Base-by-base conservation (phyloP, 83 land plant genomes). In the Picea abies region DNA sequence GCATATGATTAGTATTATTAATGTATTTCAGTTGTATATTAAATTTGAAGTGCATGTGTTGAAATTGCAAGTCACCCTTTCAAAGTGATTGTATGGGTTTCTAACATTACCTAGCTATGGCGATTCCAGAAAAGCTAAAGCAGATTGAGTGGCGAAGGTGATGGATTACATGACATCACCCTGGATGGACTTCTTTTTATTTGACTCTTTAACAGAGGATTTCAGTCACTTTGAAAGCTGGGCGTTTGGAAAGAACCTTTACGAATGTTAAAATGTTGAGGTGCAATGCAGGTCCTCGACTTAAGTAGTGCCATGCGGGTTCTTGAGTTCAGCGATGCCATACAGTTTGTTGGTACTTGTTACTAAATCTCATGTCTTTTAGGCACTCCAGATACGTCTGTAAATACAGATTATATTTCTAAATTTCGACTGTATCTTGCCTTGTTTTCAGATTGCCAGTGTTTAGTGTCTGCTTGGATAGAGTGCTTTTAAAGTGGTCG, bases 391-490 rank as follows among this genome's bases (percentile, higher is more conserved):
- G 56, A 72, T 44, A 72, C 41, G 10, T 47, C 3, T 72, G 76
- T 72, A 72, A 20, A 44, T 41, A 72, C 37, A 19, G n/a, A 20
- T 16, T 17, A 8, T 17, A 19, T 39, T 16, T n/a, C 14, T 23
- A 72, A 4, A 72, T 72, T 39, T n/a, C 20, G 76, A 72, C 17
- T 9, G 22, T 41, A 19, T 15, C 12, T 72, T 72, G 49, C 76
- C 39, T 20, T 41, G n/a, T 19, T 19, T 72, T 14, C 19, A 44
- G 52, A 72, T 47, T 44, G 16, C 20, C 10, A 49, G 16, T 72
- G 73, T 72, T 72, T 20, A 39, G 76, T 72, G 76, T 72, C 52
- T 69, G 73, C 20, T 69, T 69, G 73, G 73, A 69, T 32, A 44
- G 76, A 41, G 76, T 20, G 25, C 19, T 72, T 44, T 14, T 39